phyloP scores from a whole-genome alignment of 2,329 filamentous ascomycete species.

The Tolypocladium capitatum region DNA sequence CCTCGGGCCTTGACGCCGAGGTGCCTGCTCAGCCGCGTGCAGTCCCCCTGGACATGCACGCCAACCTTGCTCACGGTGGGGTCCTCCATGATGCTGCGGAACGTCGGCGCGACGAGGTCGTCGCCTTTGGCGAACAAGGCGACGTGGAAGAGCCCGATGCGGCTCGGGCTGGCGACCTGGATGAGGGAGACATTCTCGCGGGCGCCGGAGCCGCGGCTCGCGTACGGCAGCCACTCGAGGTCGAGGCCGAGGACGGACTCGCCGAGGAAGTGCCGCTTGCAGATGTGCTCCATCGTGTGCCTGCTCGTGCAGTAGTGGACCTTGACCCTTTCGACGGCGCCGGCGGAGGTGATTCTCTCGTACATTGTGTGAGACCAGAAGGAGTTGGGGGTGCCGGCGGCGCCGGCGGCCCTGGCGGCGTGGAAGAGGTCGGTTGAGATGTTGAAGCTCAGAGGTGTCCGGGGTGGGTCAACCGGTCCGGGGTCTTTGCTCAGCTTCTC shows the following conservation, averaged over 20 bases:
- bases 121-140: slow-evolving; percentile 42
- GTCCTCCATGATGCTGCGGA: slow-evolving; percentile 62
- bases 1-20: slow-evolving; percentile 53
- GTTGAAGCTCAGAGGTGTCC: slow-evolving; percentile 15
- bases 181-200: slow-evolving; percentile 68
- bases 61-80: slow-evolving; percentile 59
- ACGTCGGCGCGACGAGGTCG: slow-evolving; percentile 55
- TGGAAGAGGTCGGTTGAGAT: slow-evolving; percentile 17
- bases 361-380: slow-evolving; percentile 63
- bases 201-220: slow-evolving; percentile 30
- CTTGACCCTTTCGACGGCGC: slow-evolving; percentile 38
- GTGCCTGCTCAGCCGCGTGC: slow-evolving; percentile 52
- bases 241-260: slow-evolving; percentile 76
- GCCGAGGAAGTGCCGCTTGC: slow-evolving; percentile 49
- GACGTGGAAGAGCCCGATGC: slow-evolving; percentile 71
- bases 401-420: slow-evolving; percentile 33
- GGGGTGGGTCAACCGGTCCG: slow-evolving; percentile 9
- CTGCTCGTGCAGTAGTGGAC: slow-evolving; percentile 68
- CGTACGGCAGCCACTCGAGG: slow-evolving; percentile 62
- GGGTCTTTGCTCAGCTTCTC: neutral
- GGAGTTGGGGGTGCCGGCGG: slow-evolving; percentile 30
- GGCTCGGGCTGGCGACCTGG: slow-evolving; percentile 65
- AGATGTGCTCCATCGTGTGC: slow-evolving; percentile 52
- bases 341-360: slow-evolving; percentile 30
- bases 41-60: slow-evolving; percentile 60